Conservation (phyloP, 2,329 filamentous ascomycete species). For the Cordyceps javanica region DNA sequence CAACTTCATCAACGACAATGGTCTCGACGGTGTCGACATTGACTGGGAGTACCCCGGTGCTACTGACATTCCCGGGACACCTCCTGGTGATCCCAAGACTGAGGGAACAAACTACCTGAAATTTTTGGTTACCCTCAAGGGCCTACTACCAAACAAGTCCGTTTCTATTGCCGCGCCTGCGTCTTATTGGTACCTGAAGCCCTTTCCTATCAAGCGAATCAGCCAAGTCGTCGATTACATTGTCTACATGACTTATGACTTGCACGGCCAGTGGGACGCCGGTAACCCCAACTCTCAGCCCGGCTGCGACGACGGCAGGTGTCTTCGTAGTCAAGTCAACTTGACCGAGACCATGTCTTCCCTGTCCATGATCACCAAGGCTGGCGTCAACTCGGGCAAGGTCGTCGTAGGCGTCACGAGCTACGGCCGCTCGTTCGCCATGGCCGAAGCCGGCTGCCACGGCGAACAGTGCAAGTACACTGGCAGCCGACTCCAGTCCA, state of each 20-base stretch:
- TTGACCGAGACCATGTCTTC: constrained; percentile 26
- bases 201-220: constrained; percentile 20
- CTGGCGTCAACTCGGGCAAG: not conserved
- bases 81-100: constrained; percentile 9
- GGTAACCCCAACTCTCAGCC: constrained; percentile 17
- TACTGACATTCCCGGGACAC: constrained; percentile 16
- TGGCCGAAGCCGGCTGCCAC: not conserved
- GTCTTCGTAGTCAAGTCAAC: constrained; percentile 31
- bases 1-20: constrained; percentile 2
- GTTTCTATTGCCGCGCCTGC: constrained; percentile 21
- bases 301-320: constrained; percentile 26
- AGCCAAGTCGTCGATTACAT: constrained; percentile 21
- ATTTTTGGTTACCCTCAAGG: constrained; percentile 6
- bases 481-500: not conserved
- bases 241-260: constrained; percentile 23
- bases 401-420: not conserved
- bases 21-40: constrained; percentile 10
- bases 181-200: constrained; percentile 25
- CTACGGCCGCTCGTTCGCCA: not conserved
- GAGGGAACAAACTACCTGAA: constrained; percentile 13
- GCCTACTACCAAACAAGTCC: not conserved
- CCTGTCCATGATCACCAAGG: not conserved
- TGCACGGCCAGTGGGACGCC: constrained; percentile 20
- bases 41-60: constrained; percentile 11
- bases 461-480: not conserved